Base-by-base conservation (phyloP, 2,329 filamentous ascomycete genomes). In the Neopestalotiopsis sp. region DNA sequence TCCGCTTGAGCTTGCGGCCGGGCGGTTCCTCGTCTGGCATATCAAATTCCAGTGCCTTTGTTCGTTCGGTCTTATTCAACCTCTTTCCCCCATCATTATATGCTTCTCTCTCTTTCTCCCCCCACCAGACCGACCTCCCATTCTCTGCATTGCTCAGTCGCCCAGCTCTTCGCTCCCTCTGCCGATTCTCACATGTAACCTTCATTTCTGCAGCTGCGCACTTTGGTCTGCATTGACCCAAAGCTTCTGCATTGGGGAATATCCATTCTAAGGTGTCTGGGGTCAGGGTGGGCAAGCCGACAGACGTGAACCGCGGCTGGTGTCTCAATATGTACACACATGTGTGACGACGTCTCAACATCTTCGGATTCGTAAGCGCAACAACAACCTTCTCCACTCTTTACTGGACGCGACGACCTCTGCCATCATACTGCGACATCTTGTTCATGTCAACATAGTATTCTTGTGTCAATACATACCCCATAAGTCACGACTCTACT, bases 251-350 rank as follows among this genome's bases (percentile, higher is more conserved):
- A 17, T 53, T 17, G 45, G 45, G 20, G 20, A 53, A 53, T 17
- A 53, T 53, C n/a, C 17, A 20, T n/a, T 17, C 17, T 28, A 28
- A 17, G 17, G 17, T n/a, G 45, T 53, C 45, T 38, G 45, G 42
- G 14, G 17, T 53, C 45, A 6, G 20, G 45, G 45, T 53, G 45
- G 17, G 45, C 45, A 53, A 17, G 45, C 45, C 45, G 45, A 20
- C 45, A 17, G 45, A 20, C 45, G 20, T 24, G 20, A 53, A 24
- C 45, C 45, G 45, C 45, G 61, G 61, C 30, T 64, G 34, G 6
- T 64, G 61, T 40, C 61, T 20, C 40, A 64, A 64, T 49, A 64
- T 64, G 61, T 32, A 24, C 42, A 38, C 61, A 49, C n/a, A 64
- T 64, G 61, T 64, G 61, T 64, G 40, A 64, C 40, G 28, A 24